These are phyloP conservation scores for Tardiomyces blankii DNA, from an alignment of 1,139 yeast species.

Conservation along the genomic window DNA sequence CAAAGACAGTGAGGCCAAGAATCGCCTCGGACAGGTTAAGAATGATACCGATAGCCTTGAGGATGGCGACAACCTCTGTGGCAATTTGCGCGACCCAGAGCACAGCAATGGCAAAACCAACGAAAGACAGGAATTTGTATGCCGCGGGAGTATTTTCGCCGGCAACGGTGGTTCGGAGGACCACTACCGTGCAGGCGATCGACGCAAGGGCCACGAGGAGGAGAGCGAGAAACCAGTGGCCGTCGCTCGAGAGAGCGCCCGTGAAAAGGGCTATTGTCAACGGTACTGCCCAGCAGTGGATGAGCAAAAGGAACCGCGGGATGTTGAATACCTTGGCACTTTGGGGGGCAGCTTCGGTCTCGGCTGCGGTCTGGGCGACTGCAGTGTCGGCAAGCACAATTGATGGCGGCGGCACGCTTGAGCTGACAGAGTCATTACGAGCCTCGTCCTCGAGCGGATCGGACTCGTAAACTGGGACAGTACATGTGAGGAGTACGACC, in stretches of 20 bases:
- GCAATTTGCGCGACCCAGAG: slow-evolving; percentile 72
- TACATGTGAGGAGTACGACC: slow-evolving; percentile 32
- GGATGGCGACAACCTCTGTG: slow-evolving; percentile 56
- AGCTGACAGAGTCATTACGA: background rate
- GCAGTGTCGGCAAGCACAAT: background rate
- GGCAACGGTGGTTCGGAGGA: background rate
- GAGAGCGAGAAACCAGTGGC: background rate
- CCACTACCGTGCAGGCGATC: background rate
- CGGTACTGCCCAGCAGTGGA: background rate
- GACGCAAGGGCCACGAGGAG: background rate
- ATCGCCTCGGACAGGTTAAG: slow-evolving; percentile 66
- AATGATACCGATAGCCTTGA: slow-evolving; percentile 52
- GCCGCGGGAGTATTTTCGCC: background rate
- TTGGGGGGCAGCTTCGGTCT: background rate
- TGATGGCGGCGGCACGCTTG: background rate
- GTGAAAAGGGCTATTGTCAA: background rate
- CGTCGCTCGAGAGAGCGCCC: background rate
- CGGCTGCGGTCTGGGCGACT: background rate
- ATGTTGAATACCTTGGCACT: background rate
- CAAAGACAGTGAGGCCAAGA: slow-evolving; percentile 77
- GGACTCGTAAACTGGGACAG: slow-evolving; percentile 38
- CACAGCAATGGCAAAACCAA: slow-evolving; percentile 60
- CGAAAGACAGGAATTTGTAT: slow-evolving; percentile 10
- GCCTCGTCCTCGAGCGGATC: slow-evolving; percentile 11
- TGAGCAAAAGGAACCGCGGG: background rate